Evolutionary conservation across 768 basidiomycete genomes (phyloP), one percentile per base, ranked within the genome.

Genomic region (Macrolepiota fuliginosa): DNA sequence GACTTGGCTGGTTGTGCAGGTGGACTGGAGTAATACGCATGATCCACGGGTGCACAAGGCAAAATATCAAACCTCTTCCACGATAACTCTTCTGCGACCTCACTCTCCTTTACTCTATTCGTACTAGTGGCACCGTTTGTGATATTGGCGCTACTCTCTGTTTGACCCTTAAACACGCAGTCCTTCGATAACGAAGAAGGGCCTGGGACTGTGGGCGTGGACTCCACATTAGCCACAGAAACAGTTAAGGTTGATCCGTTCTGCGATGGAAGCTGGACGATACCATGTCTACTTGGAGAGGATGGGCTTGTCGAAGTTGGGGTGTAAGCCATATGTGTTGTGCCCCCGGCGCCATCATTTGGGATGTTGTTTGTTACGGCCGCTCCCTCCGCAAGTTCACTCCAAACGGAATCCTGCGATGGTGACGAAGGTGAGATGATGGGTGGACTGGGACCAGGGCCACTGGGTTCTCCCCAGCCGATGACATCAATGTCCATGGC

Each of bases 11-110:
- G 87, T 62, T 87, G 86, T 9, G 82, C 76, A 22, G 85, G 81
- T 2, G 82, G 64, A 17, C 86, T 82, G 35, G 79, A 79, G 70
- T 83, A 83, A 73, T 89, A 98, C 1, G 91, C 89, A 66, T 98
- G 95, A 68, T 97, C 96, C 51, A 65, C 66, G 24, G 95, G 94
- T 15, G 90, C 89, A 36, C 84, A 81, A 35, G 92, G 73, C 25
- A 94, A 76, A 46, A 96, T 76, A 57, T 89, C 87, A 68, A 98
- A 98, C n/a, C 87, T 85, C 65, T 86, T 86, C 93, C 92, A 95
- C 58, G 54, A 66, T 67, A 45, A 64, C 62, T 39, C 66, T 67
- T 47, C 67, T 65, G 29, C 37, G 17, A 13, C 42, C 61, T 13
- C 64, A 63, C 6, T 67, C 61, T 35, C 65, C 64, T 51, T 69